These are phyloP conservation scores for Tricholoma terreum DNA, from an alignment of 768 basidiomycete species.

Conservation along the genomic window DNA sequence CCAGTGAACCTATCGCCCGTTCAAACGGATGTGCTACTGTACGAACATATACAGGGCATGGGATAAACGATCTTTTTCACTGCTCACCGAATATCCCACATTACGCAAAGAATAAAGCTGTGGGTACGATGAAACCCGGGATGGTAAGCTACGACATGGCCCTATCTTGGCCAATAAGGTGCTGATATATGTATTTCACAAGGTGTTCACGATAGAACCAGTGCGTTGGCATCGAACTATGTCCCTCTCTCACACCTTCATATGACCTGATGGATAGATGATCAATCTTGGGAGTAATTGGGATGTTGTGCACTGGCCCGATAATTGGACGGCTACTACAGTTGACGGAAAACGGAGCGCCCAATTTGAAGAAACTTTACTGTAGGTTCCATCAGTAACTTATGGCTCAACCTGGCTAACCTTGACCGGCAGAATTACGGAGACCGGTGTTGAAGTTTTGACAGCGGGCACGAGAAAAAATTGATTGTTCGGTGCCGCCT, in stretches of 20 bases:
- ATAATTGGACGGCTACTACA: slow-evolving; percentile 96
- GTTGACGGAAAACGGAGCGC: slow-evolving; percentile 87
- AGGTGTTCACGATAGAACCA: slow-evolving; percentile 79
- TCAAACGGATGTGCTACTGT: slow-evolving; percentile 87
- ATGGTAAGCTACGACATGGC: slow-evolving; percentile 58
- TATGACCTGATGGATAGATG: slow-evolving; percentile 55
- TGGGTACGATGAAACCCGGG: slow-evolving; percentile 91
- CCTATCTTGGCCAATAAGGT: not conserved
- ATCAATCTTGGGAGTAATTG: slow-evolving; percentile 82
- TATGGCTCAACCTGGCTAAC: not conserved
- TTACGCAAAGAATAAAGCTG: slow-evolving; percentile 91
- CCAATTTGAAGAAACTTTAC: slow-evolving; percentile 95
- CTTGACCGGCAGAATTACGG: slow-evolving; percentile 66
- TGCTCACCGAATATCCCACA: slow-evolving; percentile 85
- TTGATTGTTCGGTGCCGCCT: not conserved
- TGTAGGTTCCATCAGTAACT: slow-evolving; percentile 54
- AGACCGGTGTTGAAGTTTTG: slow-evolving; percentile 84
- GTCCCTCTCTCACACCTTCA: slow-evolving; percentile 4
- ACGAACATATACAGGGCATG: slow-evolving; percentile 89
- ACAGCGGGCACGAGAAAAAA: slow-evolving; percentile 44
- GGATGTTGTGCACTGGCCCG: slow-evolving; percentile 83
- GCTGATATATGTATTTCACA: slow-evolving; percentile 1
- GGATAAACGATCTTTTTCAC: slow-evolving; percentile 87
- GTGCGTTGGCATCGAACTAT: slow-evolving; percentile 34
- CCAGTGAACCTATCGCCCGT: slow-evolving; percentile 81